Base-by-base conservation (phyloP, 2,329 filamentous ascomycete species). In the Calcarisporium arbuscula region DNA sequence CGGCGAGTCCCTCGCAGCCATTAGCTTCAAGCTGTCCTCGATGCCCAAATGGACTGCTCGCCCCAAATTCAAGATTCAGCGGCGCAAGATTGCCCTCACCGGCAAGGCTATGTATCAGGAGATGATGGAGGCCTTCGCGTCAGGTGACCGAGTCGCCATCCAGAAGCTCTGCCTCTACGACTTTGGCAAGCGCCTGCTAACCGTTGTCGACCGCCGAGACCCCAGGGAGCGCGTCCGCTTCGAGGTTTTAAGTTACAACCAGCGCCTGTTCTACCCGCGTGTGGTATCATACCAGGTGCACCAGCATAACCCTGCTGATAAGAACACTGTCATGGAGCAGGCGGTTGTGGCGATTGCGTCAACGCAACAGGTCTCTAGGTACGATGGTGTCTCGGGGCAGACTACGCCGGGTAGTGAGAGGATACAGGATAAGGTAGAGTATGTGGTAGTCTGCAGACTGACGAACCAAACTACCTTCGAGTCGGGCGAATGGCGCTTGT, bases 91-190 rank as follows among this genome's bases (percentile, higher is more conserved):
- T 30, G 54, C 65, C 8, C 68, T 74, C 2, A 66, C 68, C 1
- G 80, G 78, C 20, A 68, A 73, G 47, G 67, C 63, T 15, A 61
- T 83, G 49, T 79, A 85, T 55, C 60, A 62, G 34, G 60, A 72
- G 44, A 74, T 85, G 66, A 75, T 77, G 46, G 65, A 68, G 38
- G 73, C 73, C 5, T 70, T 82, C 32, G 80, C 81, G 6, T 57
- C 58, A 3, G 77, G 74, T 39, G 73, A 82, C 58, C 59, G 62
- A 44, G 44, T 50, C 3, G 59, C 65, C 5, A 59, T 84, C 18
- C 57, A 65, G 29, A 54, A 57, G 19, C 56, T 82, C 30, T 83
- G 80, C 60, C 57, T 68, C 16, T 56, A 63, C 20, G 65, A 68
- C 17, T 64, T 83, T 28, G 63, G 61, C 43, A 53, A 62, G 28